Percentiles rank a stretch among this genome's conserved stretches.
phyloP scores from a whole-genome alignment of 805 yeast species.

The Teunomyces stri region DNA sequence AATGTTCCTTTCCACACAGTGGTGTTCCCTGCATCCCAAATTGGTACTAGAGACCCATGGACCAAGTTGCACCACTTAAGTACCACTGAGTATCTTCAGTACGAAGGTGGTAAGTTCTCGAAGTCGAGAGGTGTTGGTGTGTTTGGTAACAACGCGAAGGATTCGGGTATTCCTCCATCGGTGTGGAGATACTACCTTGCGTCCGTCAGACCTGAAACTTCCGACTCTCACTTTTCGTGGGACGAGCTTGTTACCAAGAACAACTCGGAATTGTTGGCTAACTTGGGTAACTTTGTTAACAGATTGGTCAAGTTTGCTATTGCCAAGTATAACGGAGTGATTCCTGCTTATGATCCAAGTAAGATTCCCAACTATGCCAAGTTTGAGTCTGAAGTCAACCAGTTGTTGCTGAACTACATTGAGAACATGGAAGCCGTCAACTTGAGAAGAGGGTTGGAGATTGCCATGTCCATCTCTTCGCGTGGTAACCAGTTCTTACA shows the following conservation, averaged over 20 bases:
- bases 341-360: slow-evolving; percentile 61
- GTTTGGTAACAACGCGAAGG: slow-evolving; percentile 96
- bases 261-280: slow-evolving; percentile 90
- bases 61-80: slow-evolving; percentile 85
- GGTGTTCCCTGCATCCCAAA: slow-evolving; percentile 89
- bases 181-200: slow-evolving; percentile 98
- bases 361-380: slow-evolving; percentile 46
- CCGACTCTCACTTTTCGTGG: slow-evolving; percentile 98
- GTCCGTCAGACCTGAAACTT: slow-evolving; percentile 88
- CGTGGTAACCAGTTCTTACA: slow-evolving; percentile 95
- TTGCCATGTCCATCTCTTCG: slow-evolving; percentile 86
- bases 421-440: slow-evolving; percentile 74
- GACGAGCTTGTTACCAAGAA: slow-evolving; percentile 90
- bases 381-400: slow-evolving; percentile 57
- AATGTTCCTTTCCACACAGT: slow-evolving; percentile 99
- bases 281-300: slow-evolving; percentile 95
- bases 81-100: slow-evolving; percentile 95
- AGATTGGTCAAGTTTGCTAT: slow-evolving; percentile 85
- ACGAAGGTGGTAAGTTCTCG: slow-evolving; percentile 97
- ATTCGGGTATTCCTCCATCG: slow-evolving; percentile 83
- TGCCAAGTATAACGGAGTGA: slow-evolving; percentile 88
- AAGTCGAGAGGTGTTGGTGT: slow-evolving; percentile 98
- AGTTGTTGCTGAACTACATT: slow-evolving; percentile 58
- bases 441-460: slow-evolving; percentile 85
- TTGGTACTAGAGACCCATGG: slow-evolving; percentile 90